Base-by-base conservation (phyloP, 2,329 filamentous ascomycete species). In the Aspergillus eucalypticola region DNA sequence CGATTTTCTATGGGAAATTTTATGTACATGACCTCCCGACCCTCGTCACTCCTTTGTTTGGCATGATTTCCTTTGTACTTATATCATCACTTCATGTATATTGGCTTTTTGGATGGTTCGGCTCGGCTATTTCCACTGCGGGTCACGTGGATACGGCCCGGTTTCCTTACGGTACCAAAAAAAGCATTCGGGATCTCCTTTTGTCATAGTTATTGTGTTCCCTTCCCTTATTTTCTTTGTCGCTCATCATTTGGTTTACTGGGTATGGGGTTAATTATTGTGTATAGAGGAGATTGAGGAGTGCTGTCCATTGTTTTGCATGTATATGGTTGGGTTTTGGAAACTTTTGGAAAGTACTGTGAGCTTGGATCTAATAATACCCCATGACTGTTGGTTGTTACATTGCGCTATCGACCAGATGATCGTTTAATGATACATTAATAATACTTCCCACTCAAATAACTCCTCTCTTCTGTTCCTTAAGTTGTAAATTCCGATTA, bases 331-430 rank as follows among this genome's bases (percentile, higher is more conserved):
- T 46, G 39, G 25, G 54, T 56, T 58, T 51, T 56, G 39, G 32
- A 51, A 35, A 13, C 32, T 15, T 35, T 35, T 35, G 32, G 39
- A 39, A 48, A 35, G 29, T 56, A 11, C 29, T 58, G 51, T 53
- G 54, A 56, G 60, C 59, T 64, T 65, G 64, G 61, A 66, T 39
- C 64, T 67, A 64, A 62, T 66, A 67, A 67, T 67, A 67, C 65
- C 65, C 65, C 64, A 60, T 63, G 61, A 59, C 32, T 63, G 52
- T 56, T 62, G 32, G 35, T 49, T 57, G 32, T 54, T 50, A 42
- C 51, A 27, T 46, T 27, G 21, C 38, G 38, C 25, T 41, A 42
- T 50, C 54, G 29, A 29, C 25, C 48, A 29, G 42, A 60, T 44
- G 35, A 54, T 58, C 44, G 25, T 35, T 32, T 49, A 53, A 35